Conservation (phyloP, 1,284 basidiomycete genomes). For the Ceratobasidium sp. region DNA sequence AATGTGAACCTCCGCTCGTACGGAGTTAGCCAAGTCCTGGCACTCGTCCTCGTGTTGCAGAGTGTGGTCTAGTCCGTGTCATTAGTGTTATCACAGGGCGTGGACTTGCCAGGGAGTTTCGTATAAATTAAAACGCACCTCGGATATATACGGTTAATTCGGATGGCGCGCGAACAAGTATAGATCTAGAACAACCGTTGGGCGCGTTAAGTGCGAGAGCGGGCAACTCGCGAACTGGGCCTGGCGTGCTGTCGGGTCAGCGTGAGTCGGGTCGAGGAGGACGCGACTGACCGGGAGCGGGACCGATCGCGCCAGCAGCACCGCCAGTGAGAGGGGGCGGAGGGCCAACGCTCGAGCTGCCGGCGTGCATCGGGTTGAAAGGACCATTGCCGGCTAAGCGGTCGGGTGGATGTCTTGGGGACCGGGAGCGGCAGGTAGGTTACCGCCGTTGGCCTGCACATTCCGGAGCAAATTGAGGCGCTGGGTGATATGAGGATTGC, state of each 20-base stretch:
- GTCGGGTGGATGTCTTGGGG: constrained; percentile 97
- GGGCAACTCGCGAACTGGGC: too few relatives aligned
- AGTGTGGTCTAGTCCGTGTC: background rate
- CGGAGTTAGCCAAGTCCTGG: background rate
- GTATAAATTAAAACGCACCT: too few relatives aligned
- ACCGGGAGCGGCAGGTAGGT: constrained; percentile 83
- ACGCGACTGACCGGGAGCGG: constrained; percentile 23
- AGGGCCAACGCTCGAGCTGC: constrained; percentile 20
- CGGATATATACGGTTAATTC: too few relatives aligned
- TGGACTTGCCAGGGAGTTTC: too few relatives aligned
- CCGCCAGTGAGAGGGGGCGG: constrained; percentile 39
- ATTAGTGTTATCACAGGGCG: too few relatives aligned
- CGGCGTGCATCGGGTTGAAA: constrained; percentile 46
- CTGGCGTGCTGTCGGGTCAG: constrained; percentile 78
- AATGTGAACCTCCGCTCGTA: too few relatives aligned
- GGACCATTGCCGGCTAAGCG: constrained; percentile 71
- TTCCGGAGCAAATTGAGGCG: constrained; percentile 83
- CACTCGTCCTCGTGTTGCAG: background rate
- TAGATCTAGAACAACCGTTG: constrained; percentile 64
- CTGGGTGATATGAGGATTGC: constrained; percentile 82
- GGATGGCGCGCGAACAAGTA: too few relatives aligned
- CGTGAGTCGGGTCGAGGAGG: constrained; percentile 38
- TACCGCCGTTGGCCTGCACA: constrained; percentile 83
- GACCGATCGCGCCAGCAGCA: constrained; percentile 18
- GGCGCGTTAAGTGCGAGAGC: constrained; percentile 80